Conservation (phyloP, 106 monocot species). For the Vanilla planifolia region DNA sequence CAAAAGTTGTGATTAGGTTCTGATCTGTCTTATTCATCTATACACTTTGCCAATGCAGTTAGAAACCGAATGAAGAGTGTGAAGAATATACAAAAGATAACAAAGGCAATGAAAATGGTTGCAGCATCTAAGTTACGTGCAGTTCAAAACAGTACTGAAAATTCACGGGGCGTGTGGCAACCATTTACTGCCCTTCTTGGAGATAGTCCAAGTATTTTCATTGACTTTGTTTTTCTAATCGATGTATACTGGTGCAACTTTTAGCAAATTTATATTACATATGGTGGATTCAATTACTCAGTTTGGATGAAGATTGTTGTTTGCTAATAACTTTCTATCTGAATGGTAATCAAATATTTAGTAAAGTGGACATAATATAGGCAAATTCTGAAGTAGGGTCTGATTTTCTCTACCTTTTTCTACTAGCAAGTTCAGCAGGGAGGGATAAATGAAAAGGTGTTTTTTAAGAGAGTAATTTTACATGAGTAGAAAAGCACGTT, state of each 20-base stretch:
- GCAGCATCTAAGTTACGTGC: constrained; percentile 88
- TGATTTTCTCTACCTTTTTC: no score
- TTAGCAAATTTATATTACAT: no score
- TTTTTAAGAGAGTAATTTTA: no score
- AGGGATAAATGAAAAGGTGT: no score
- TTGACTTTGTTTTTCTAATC: background rate
- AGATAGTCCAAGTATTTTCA: constrained; percentile 56
- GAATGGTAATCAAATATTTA: no score
- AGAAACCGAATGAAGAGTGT: constrained; percentile 97
- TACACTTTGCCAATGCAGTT: constrained; percentile 38
- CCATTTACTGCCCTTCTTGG: constrained; percentile 95
- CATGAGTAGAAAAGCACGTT: no score
- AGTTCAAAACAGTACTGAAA: constrained; percentile 79
- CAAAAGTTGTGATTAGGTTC: background rate
- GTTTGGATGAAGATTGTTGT: no score
- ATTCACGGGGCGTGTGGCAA: constrained; percentile 87
- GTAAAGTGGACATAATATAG: no score
- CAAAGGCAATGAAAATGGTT: constrained; percentile 99
- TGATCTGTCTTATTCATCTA: background rate
- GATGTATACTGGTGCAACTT: background rate
- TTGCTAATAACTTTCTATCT: no score
- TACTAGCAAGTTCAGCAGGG: no score
- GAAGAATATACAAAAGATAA: constrained; percentile 94
- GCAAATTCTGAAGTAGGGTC: no score
- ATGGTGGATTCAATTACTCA: no score